Evolutionary conservation across 805 yeast genomes (phyloP).

Genomic region (Starmerella asiatica): DNA sequence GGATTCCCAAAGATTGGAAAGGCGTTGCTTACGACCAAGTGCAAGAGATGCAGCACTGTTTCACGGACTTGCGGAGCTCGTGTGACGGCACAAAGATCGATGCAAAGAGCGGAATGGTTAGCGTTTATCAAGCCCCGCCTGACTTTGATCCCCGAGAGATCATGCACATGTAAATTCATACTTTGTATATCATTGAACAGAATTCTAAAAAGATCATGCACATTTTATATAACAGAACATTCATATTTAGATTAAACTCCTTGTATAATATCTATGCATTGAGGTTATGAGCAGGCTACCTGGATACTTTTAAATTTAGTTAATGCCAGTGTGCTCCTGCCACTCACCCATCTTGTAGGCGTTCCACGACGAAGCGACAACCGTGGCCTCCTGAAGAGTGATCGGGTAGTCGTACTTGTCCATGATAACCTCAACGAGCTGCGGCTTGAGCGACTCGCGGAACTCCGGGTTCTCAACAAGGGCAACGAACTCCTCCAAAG

Average conservation of each 20-base stretch:
- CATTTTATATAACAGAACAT: not conserved
- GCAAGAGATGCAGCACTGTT: slow-evolving; percentile 20
- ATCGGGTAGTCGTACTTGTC: slow-evolving; percentile 52
- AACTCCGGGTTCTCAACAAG: slow-evolving; percentile 30
- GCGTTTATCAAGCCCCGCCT: slow-evolving; percentile 19
- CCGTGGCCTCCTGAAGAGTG: slow-evolving; percentile 31
- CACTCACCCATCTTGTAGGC: slow-evolving; percentile 16
- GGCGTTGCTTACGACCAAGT: slow-evolving; percentile 30
- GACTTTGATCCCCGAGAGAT: slow-evolving; percentile 18
- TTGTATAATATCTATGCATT: no score
- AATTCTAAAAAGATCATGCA: not conserved
- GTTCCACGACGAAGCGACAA: slow-evolving; percentile 13
- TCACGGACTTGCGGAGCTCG: slow-evolving; percentile 22
- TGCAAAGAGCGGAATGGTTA: slow-evolving; percentile 18
- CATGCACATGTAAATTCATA: slow-evolving; percentile 3
- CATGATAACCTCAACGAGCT: slow-evolving; percentile 47
- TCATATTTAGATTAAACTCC: no score
- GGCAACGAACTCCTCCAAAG: slow-evolving; percentile 30
- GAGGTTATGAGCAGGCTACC: no score
- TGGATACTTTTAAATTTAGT: slow-evolving; percentile 4
- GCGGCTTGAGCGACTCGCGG: slow-evolving; percentile 28
- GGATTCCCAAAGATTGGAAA: slow-evolving; percentile 34
- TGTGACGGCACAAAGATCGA: slow-evolving; percentile 22
- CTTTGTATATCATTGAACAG: not conserved
- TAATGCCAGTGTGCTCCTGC: slow-evolving; percentile 9